Conservation (phyloP, 2,329 filamentous ascomycete genomes). For the Fusarium sp. region DNA sequence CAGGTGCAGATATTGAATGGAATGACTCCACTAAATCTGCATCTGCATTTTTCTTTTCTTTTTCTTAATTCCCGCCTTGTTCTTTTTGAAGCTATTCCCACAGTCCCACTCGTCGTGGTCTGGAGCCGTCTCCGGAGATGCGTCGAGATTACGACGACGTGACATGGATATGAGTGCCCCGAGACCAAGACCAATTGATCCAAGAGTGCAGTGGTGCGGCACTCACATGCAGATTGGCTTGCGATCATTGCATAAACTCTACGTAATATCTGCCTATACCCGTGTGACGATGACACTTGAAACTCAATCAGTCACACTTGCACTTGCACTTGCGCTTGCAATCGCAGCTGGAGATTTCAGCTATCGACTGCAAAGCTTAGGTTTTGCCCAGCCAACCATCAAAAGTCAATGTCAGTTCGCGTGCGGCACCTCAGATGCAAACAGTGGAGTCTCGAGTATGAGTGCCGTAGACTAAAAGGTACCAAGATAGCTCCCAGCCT, state of each 20-base stretch:
- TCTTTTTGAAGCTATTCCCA: conserved; percentile 32
- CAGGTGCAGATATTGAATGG: not conserved
- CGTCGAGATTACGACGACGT: conserved; percentile 16
- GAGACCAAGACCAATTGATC: not conserved
- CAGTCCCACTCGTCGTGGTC: conserved; percentile 12
- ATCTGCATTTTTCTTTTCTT: not conserved
- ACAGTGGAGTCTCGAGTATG: not conserved
- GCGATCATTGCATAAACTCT: conserved; percentile 17
- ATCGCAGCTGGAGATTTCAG: not conserved
- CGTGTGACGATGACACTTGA: conserved; percentile 2
- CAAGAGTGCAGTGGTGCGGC: not conserved
- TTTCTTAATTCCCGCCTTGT: not conserved
- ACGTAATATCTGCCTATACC: conserved; percentile 8
- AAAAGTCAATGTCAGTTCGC: conserved; percentile 17
- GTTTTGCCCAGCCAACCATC: not conserved
- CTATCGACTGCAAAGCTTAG: not conserved
- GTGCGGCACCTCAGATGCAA: not conserved
- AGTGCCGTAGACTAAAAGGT: not conserved
- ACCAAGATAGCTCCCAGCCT: not conserved
- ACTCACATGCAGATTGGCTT: conserved; percentile 1
- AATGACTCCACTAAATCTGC: not conserved
- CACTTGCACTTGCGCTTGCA: not conserved
- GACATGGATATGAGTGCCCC: conserved; percentile 5
- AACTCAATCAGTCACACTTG: not conserved
- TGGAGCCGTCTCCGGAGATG: conserved; percentile 9